Evolutionary conservation across 805 yeast genomes (phyloP).

Genomic region (Jamesozyma spencerorum): DNA sequence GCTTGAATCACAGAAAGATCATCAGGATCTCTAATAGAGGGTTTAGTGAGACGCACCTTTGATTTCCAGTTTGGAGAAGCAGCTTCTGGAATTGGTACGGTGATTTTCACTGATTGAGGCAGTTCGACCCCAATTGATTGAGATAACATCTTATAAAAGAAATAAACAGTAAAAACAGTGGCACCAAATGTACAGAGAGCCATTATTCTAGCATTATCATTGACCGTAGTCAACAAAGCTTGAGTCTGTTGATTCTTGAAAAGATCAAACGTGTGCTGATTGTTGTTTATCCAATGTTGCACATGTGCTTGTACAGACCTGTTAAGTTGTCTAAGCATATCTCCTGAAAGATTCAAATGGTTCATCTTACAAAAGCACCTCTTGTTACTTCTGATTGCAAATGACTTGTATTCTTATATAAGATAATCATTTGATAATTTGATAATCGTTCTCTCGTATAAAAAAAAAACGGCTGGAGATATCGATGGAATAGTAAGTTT

Average conservation of each 20-base stretch:
- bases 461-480: neutral
- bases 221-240: neutral
- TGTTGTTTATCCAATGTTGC: slow-evolving; percentile 76
- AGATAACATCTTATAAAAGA: slow-evolving; percentile 15
- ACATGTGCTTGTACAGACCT: slow-evolving; percentile 23
- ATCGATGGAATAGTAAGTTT: no score
- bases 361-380: no score
- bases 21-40: slow-evolving; percentile 42
- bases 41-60: slow-evolving; percentile 50
- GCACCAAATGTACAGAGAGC: slow-evolving; percentile 9
- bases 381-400: no score
- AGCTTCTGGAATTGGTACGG: slow-evolving; percentile 19
- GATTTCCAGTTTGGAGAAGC: slow-evolving; percentile 75
- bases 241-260: slow-evolving; percentile 1
- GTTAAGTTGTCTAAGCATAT: slow-evolving; percentile 23
- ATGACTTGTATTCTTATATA: no score
- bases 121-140: neutral
- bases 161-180: slow-evolving; percentile 11
- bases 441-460: neutral
- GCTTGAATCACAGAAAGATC: slow-evolving; percentile 68
- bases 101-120: slow-evolving; percentile 15
- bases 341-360: slow-evolving; percentile 18
- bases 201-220: neutral
- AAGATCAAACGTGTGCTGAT: slow-evolving; percentile 1
- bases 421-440: no score